These are phyloP conservation scores for Puccinia polysora DNA, from an alignment of 1,284 basidiomycete genomes.

Conservation along the genomic window DNA sequence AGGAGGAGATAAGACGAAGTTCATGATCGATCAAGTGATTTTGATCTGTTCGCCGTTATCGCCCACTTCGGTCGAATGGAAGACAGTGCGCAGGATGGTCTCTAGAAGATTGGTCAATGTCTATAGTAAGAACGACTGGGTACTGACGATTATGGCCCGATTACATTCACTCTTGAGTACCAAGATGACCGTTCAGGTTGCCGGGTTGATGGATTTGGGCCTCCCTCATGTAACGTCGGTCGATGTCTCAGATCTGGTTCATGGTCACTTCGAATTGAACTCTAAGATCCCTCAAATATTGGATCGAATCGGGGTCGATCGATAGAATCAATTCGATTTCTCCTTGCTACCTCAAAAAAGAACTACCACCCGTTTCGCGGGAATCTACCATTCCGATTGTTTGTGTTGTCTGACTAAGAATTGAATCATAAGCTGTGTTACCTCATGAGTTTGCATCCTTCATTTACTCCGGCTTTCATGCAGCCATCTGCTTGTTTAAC, in stretches of 20 bases:
- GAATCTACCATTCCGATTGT: too few species aligned
- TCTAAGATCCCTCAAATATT: conserved; percentile 31
- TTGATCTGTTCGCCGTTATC: conserved; percentile 57
- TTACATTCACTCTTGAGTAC: conserved; percentile 57
- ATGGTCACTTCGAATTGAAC: conserved; percentile 49
- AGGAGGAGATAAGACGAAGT: conserved; percentile 14
- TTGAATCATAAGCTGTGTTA: too few species aligned
- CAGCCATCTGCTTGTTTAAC: too few species aligned
- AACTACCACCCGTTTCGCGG: too few species aligned
- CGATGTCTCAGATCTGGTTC: conserved; percentile 49
- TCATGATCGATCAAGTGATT: conserved; percentile 58
- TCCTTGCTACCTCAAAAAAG: too few species aligned
- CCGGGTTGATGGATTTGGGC: conserved; percentile 46
- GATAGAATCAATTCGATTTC: too few species aligned
- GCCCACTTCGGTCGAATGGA: conserved; percentile 56
- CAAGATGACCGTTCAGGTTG: conserved; percentile 47
- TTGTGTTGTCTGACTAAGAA: too few species aligned
- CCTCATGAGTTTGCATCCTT: too few species aligned
- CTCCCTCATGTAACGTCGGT: conserved; percentile 49
- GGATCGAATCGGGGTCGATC: conserved; percentile 29
- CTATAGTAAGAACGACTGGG: conserved; percentile 57
- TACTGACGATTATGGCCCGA: conserved; percentile 58
- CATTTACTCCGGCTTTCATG: too few species aligned
- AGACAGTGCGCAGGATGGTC: conserved; percentile 55
- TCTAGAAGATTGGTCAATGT: conserved; percentile 58